Base-by-base conservation (phyloP, 768 basidiomycete species). In the Fistulinella prunicolor region DNA sequence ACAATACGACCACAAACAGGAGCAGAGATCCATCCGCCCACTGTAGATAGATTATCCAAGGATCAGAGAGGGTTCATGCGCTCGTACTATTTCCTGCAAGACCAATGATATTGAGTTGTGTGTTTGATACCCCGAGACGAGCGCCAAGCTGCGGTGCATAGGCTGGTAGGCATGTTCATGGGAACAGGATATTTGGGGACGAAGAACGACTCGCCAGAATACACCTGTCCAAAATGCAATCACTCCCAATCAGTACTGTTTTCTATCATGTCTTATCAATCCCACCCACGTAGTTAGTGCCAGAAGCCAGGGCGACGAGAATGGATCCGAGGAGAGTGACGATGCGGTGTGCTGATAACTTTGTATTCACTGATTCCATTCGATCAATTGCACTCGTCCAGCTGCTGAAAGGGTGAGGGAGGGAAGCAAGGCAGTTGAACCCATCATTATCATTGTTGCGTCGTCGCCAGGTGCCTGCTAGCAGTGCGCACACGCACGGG, bases 131-230 rank as follows among this genome's bases (percentile, higher is more conserved):
- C 38, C 76, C 71, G 14, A 95, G 77, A 34, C 82, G 79, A n/a
- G 82, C 69, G 1, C 87, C 89, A 4, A 95, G 77, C 63, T 95
- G 92, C 0, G 93, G 92, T 2, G 87, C 82, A 63, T 94, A 96
- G 19, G 90, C 92, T 84, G 51, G 49, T 29, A 28, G 20, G 34
- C 34, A 46, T 17, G 30, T 44, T 47, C 42, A 48, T 41, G 14
- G 8, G 24, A 22, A 3, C 26, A 10, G 17, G 2, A 24, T 6
- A 6, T 20, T 8, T 8, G 1, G 9, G n/a, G 16, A 1, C 5
- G 9, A 16, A 41, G 21, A 20, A 39, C 21, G 17, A 47, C 62
- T 9, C 30, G 63, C 65, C 67, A 42, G 65, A 67, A 37, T 63
- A 67, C 44, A 67, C 56, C 65, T 67, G 24, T 24, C 37, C 16